Conservation (phyloP, 495 filamentous ascomycete genomes). For the Penicillium silybi region DNA sequence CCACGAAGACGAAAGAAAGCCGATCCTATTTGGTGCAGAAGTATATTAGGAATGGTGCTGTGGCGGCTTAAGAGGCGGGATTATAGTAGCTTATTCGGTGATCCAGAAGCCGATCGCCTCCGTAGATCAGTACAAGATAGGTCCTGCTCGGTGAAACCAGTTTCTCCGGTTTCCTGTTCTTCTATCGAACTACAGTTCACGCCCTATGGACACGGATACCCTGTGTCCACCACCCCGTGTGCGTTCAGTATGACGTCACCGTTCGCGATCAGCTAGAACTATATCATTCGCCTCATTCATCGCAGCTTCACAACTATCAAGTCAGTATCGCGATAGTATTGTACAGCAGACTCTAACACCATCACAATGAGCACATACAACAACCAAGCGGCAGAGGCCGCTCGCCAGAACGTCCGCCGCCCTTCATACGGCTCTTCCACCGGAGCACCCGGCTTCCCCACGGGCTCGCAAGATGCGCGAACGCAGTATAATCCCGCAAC, state of each 20-base stretch:
- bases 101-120: not conserved
- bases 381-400: not conserved
- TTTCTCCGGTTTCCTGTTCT: not conserved
- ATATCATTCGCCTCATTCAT: not conserved
- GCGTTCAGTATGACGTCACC: not conserved
- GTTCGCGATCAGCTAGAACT: not conserved
- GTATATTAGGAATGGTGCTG: not conserved
- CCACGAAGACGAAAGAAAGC: no score
- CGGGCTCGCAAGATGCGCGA: constrained; percentile 12
- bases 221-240: not conserved
- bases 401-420: not conserved
- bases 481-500: constrained; percentile 20
- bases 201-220: not conserved
- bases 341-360: not conserved
- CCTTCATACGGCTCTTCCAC: constrained; percentile 27
- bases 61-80: not conserved
- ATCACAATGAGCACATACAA: constrained; percentile 1
- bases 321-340: not conserved
- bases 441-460: constrained; percentile 24
- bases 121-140: not conserved
- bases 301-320: no score
- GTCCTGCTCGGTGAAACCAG: not conserved
- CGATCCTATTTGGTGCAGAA: no score
- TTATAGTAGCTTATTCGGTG: not conserved
- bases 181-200: not conserved